phyloP scores from a whole-genome alignment of 2,329 filamentous ascomycete species.

The Byssoonygena ceratinophila region DNA sequence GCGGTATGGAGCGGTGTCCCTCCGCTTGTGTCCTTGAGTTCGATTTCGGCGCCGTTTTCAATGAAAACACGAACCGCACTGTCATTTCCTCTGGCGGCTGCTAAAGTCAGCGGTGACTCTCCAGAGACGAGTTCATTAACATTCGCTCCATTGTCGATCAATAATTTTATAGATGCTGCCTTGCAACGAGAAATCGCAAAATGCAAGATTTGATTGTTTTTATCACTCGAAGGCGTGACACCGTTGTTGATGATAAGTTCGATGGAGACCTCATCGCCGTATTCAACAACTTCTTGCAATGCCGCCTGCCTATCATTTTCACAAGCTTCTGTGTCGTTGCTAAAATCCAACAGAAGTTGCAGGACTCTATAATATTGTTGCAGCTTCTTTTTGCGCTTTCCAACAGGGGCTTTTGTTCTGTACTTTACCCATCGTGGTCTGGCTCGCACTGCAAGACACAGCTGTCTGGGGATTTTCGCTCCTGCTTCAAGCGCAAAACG shows the following conservation, averaged over 20 bases:
- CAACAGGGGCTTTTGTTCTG: no score
- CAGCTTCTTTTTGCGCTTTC: neutral
- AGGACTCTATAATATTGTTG: neutral
- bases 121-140: neutral
- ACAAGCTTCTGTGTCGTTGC: neutral
- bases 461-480: neutral
- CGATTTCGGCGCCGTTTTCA: neutral
- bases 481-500: neutral
- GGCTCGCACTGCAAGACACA: neutral
- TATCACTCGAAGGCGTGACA: no score
- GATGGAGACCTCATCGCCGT: neutral
- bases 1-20: constrained; percentile 1
- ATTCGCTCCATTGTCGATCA: neutral
- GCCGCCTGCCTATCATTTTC: no score
- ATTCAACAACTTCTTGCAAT: neutral
- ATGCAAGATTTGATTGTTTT: no score
- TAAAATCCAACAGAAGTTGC: neutral
- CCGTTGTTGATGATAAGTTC: neutral
- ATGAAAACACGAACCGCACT: neutral
- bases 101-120: neutral
- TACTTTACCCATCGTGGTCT: neutral
- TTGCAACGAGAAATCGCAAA: neutral
- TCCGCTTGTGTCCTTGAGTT: no score
- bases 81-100: neutral
- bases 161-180: neutral